These are phyloP conservation scores for Claviceps paspali DNA, from an alignment of 2,329 filamentous ascomycete species.

Conservation along the genomic window DNA sequence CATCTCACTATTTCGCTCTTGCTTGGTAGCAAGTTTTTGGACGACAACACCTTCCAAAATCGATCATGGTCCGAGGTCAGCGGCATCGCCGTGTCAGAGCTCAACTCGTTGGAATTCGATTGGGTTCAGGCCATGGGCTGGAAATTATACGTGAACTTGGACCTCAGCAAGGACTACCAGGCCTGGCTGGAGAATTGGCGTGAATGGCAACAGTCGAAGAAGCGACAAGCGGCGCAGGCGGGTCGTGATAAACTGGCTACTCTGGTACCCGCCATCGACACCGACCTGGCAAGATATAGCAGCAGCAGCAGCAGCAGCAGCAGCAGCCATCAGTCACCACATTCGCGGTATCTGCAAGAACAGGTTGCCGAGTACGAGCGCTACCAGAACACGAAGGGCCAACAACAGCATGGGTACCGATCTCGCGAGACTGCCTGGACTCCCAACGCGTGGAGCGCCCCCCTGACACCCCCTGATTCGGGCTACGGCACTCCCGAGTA, in stretches of 20 bases:
- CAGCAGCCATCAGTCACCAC: conserved; percentile 22
- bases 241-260: conserved; percentile 34
- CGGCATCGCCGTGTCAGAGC: conserved; percentile 67
- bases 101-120: conserved; percentile 75
- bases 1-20: conserved; percentile 75
- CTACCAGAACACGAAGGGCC: conserved; percentile 29
- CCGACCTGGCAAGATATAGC: conserved; percentile 23
- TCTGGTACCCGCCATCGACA: conserved; percentile 33
- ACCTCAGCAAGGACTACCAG: conserved; percentile 56
- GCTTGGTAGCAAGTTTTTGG: conserved; percentile 86
- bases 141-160: conserved; percentile 74
- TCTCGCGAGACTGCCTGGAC: conserved; percentile 30
- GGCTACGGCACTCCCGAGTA: conserved; percentile 48
- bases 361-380: conserved; percentile 40
- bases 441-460: conserved; percentile 30
- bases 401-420: conserved; percentile 24
- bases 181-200: conserved; percentile 48
- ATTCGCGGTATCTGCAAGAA: conserved; percentile 35
- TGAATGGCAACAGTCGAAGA: conserved; percentile 40
- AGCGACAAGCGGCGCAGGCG: conserved; percentile 32
- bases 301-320: too few relatives aligned
- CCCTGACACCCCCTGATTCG: conserved; percentile 44
- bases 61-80: conserved; percentile 93
- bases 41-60: conserved; percentile 97
- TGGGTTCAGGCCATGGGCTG: conserved; percentile 76